phyloP scores from a whole-genome alignment of 2,329 filamentous ascomycete species.

The Trichoderma cornu-damae region DNA sequence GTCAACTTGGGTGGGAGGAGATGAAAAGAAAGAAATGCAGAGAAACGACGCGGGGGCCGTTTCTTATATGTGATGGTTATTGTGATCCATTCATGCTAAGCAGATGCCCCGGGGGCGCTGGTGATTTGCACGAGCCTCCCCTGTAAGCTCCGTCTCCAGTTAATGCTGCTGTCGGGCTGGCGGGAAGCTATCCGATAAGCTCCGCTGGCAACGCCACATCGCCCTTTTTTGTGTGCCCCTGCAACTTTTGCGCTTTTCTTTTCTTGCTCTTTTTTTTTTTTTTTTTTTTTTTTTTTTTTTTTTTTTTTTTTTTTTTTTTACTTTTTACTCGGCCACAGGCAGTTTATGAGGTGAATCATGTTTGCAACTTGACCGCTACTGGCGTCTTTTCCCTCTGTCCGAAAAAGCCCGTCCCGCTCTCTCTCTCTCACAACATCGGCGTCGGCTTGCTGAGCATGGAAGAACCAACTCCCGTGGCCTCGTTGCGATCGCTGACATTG shows the following conservation, averaged over 20 bases:
- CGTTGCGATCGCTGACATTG: conserved; percentile 48
- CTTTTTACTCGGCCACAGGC: neutral
- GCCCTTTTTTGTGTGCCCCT: neutral
- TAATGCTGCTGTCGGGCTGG: conserved; percentile 7
- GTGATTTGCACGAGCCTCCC: conserved; percentile 1
- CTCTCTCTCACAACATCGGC: neutral
- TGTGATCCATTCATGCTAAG: neutral
- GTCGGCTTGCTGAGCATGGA: conserved; percentile 22
- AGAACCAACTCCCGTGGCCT: conserved; percentile 30
- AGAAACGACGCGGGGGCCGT: neutral
- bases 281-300: too few species aligned
- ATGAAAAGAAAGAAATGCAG: neutral
- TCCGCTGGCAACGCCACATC: conserved; percentile 6
- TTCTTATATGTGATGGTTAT: conserved; percentile 7
- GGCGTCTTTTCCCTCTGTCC: neutral
- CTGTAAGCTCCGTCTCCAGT: conserved; percentile 3
- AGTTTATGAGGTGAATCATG: neutral
- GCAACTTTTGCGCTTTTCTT: neutral
- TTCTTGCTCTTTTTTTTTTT: neutral
- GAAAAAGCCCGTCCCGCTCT: neutral
- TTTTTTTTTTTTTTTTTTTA: too few species aligned
- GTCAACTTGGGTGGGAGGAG: neutral
- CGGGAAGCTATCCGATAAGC: conserved; percentile 16
- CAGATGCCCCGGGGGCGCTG: neutral
- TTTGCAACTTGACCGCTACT: neutral